These are phyloP conservation scores for Pugionium dolabratum DNA, from an alignment of 345 rosid species.

Conservation along the genomic window DNA sequence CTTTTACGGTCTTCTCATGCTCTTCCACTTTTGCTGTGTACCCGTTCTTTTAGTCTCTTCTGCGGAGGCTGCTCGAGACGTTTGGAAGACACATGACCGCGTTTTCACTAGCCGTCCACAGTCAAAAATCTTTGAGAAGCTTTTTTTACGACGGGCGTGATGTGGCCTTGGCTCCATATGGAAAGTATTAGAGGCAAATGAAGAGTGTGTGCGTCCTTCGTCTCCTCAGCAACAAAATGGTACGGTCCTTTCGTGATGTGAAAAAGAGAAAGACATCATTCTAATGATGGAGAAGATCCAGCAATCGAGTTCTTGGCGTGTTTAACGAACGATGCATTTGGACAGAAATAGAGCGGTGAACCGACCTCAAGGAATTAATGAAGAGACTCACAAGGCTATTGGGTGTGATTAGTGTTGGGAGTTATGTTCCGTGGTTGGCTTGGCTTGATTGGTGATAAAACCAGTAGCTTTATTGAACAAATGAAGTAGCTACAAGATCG, in stretches of 20 bases:
- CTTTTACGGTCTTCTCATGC: slow-evolving; percentile 59
- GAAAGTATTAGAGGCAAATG: slow-evolving; percentile 74
- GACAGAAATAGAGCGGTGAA: slow-evolving; percentile 56
- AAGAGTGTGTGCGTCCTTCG: slow-evolving; percentile 51
- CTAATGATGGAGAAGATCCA: slow-evolving; percentile 40
- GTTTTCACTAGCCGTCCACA: slow-evolving; percentile 52
- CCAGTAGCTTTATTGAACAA: too few species aligned
- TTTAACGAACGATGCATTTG: slow-evolving; percentile 52
- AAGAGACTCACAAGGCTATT: slow-evolving; percentile 37
- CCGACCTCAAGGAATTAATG: slow-evolving; percentile 43
- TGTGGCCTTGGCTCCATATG: slow-evolving; percentile 51
- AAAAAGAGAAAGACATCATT: slow-evolving; percentile 54
- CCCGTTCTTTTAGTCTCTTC: slow-evolving; percentile 59
- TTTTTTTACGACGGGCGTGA: slow-evolving; percentile 46
- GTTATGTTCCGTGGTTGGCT: slow-evolving; percentile 55
- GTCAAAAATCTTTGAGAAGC: slow-evolving; percentile 24
- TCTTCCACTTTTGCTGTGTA: slow-evolving; percentile 50
- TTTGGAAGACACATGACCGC: slow-evolving; percentile 60
- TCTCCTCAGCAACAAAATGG: slow-evolving; percentile 55
- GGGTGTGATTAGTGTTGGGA: slow-evolving; percentile 48
- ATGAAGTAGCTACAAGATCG: too few species aligned
- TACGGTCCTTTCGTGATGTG: slow-evolving; percentile 41
- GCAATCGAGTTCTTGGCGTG: slow-evolving; percentile 13
- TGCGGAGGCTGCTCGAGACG: slow-evolving; percentile 46
- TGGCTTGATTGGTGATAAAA: slow-evolving; percentile 48